Percentiles rank a stretch among this genome's conserved stretches.
phyloP scores from a whole-genome alignment of 148 eudicot genomes.

The Fagopyrum tataricum region DNA sequence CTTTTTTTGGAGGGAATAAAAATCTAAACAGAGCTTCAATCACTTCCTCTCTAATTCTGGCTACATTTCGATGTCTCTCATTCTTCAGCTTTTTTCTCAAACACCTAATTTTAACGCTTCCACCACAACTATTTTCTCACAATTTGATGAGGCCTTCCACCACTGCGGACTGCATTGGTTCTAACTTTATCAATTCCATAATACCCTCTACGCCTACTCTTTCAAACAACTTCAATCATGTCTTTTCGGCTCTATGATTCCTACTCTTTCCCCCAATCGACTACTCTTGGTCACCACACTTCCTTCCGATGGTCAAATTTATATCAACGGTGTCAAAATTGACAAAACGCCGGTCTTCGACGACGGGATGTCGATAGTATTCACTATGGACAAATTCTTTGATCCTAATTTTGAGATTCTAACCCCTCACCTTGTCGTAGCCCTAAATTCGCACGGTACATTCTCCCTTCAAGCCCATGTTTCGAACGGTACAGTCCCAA shows the following conservation, averaged over 20 bases:
- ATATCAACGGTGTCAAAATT: no score
- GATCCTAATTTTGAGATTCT: constrained; percentile 18
- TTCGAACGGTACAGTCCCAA: no score
- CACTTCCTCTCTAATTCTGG: constrained; percentile 50
- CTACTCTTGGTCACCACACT: no score
- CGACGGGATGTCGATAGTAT: constrained; percentile 43
- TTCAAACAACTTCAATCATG: no score
- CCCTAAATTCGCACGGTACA: neutral
- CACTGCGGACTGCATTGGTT: constrained; percentile 43
- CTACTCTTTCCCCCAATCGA: no score
- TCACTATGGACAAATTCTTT: constrained; percentile 35
- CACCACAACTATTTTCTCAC: constrained; percentile 46
- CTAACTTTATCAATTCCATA: constrained; percentile 47
- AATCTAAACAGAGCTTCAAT: no score
- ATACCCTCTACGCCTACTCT: no score
- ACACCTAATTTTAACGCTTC: constrained; percentile 21
- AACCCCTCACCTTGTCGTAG: constrained; percentile 3
- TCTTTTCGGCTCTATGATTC: no score
- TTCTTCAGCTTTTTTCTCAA: constrained; percentile 41
- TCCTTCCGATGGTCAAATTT: no score
- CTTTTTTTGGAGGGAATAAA: no score
- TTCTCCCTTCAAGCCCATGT: neutral
- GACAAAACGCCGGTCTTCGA: constrained; percentile 36
- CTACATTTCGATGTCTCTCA: constrained; percentile 60
- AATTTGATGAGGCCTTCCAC: constrained; percentile 31